phyloP scores from a whole-genome alignment of 345 rosid species.

The Aquilaria yunnanensis region DNA sequence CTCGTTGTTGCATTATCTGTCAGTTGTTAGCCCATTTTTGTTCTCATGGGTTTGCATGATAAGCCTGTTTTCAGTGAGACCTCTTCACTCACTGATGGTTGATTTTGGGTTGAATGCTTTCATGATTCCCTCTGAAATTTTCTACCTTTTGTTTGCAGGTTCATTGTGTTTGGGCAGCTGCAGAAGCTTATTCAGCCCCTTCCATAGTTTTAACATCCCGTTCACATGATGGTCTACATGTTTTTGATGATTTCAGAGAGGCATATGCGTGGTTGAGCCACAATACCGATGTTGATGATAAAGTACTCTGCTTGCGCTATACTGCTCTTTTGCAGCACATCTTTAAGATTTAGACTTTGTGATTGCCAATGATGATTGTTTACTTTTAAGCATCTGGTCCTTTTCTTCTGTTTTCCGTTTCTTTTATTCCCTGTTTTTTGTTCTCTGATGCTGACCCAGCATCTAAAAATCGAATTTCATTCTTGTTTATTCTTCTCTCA shows the following conservation, averaged over 20 bases:
- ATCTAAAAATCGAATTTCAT: too few species aligned
- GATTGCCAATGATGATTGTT: neutral
- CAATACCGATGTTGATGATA: constrained; percentile 98
- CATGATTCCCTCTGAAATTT: neutral
- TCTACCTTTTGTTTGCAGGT: constrained; percentile 38
- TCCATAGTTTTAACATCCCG: constrained; percentile 89
- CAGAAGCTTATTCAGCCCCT: constrained; percentile 99
- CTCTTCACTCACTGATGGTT: neutral
- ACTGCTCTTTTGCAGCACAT: neutral
- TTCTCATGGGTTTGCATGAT: neutral
- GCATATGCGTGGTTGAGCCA: constrained; percentile 94
- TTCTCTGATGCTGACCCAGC: too few species aligned
- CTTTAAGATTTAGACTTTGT: neutral
- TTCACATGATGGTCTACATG: constrained; percentile 76
- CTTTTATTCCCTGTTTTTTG: too few species aligned
- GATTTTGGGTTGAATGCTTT: too few species aligned
- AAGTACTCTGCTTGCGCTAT: constrained; percentile 30
- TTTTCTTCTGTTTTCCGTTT: too few species aligned
- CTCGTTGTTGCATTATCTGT: too few species aligned
- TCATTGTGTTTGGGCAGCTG: constrained; percentile 99
- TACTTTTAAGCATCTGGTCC: too few species aligned
- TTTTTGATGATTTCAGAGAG: constrained; percentile 99
- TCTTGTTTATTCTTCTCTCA: too few species aligned
- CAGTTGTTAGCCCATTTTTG: neutral
- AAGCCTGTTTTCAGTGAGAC: neutral